These are phyloP conservation scores for Alternaria solani DNA, from an alignment of 2,329 filamentous ascomycete species.

Conservation along the genomic window DNA sequence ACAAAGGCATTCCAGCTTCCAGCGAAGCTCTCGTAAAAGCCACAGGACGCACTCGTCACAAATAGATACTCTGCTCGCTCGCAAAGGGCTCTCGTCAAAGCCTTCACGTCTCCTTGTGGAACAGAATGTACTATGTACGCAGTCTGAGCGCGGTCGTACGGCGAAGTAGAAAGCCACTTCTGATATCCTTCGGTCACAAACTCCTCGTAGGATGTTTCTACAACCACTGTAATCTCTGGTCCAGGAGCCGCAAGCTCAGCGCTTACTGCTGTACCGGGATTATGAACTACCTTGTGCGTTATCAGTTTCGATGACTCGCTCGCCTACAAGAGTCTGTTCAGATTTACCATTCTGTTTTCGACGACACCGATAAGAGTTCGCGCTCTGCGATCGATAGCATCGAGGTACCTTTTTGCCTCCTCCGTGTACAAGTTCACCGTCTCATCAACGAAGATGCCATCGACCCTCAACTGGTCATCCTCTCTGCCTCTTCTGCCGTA, in stretches of 20 bases:
- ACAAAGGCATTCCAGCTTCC: constrained; percentile 34
- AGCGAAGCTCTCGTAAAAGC: constrained; percentile 37
- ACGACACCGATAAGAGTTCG: constrained; percentile 13
- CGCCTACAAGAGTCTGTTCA: no score
- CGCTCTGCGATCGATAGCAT: constrained; percentile 26
- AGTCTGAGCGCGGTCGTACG: constrained; percentile 28
- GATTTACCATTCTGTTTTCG: constrained; percentile 22
- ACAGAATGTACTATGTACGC: constrained; percentile 42
- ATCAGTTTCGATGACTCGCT: background rate
- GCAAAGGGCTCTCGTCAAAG: constrained; percentile 21
- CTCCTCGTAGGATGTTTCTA: constrained; percentile 30
- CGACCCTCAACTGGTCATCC: constrained; percentile 48
- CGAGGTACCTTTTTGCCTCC: constrained; percentile 29
- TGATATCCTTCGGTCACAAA: constrained; percentile 33
- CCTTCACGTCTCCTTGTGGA: constrained; percentile 22
- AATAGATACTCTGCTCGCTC: constrained; percentile 36
- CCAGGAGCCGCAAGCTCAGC: constrained; percentile 29
- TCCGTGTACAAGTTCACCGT: constrained; percentile 47
- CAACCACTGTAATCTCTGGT: constrained; percentile 37
- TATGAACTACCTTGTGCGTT: constrained; percentile 36
- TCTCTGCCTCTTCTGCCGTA: constrained; percentile 56
- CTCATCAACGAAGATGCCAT: constrained; percentile 63
- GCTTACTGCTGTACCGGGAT: constrained; percentile 40
- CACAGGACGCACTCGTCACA: constrained; percentile 30
- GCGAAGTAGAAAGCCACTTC: constrained; percentile 35